phyloP scores from a whole-genome alignment of 352 stramenopile species.

The Pythium apleroticum region DNA sequence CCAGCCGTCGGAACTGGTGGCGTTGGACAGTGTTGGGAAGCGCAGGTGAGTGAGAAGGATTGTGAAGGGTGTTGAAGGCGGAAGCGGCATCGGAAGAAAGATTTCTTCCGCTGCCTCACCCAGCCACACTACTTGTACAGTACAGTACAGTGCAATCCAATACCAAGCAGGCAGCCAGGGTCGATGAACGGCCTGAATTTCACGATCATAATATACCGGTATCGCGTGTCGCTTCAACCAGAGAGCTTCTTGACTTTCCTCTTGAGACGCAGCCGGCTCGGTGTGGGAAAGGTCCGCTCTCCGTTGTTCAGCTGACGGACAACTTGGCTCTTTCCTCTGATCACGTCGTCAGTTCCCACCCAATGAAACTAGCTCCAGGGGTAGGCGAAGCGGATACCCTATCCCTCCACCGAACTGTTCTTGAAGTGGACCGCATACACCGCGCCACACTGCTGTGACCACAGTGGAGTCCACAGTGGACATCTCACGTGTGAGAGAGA shows the following conservation, averaged over 20 bases:
- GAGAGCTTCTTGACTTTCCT: neutral
- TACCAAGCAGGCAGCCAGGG: too few relatives aligned
- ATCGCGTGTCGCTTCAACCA: neutral
- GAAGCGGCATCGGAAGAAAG: neutral
- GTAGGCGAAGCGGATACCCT: neutral
- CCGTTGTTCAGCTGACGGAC: neutral
- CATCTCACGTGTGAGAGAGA: too few relatives aligned
- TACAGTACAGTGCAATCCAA: neutral
- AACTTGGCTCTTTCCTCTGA: neutral
- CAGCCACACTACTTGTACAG: neutral
- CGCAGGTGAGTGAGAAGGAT: neutral
- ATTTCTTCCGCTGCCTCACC: neutral
- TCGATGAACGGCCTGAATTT: too few relatives aligned
- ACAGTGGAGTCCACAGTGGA: neutral
- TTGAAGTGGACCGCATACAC: neutral
- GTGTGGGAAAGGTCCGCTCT: neutral
- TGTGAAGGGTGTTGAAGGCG: neutral
- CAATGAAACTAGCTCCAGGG: neutral
- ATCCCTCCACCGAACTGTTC: neutral
- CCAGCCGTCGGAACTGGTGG: too few relatives aligned
- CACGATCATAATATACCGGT: too few relatives aligned
- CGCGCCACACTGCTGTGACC: neutral
- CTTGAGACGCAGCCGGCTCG: neutral
- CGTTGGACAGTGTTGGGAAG: neutral
- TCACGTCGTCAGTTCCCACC: neutral